Evolutionary conservation across 2,329 filamentous ascomycete genomes (phyloP), one percentile per base, ranked within the genome.

Genomic region (Colletotrichum sp.): DNA sequence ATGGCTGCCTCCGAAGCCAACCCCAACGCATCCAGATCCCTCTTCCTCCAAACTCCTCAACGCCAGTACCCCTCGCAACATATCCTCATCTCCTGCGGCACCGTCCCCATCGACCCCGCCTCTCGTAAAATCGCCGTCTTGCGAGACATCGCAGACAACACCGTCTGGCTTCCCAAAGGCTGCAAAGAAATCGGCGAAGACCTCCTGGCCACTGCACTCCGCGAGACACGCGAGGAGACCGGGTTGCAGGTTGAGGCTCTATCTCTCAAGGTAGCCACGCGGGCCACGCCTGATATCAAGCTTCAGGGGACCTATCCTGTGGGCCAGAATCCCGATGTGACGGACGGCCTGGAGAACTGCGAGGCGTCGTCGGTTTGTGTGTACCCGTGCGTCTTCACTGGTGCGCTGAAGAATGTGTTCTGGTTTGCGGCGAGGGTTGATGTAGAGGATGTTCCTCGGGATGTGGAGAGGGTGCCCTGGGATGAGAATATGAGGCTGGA

Each of bases 151-250:
- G 89, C 81, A 82, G 80, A 30, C 82, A 82, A 59, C 84, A 86
- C 75, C 81, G 83, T 22, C 79, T 87, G 89, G 80, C 83, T 89
- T 8, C 87, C 88, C 64, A 89, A 89, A 78, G 88, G 88, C 63
- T 84, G 87, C 77, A 88, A 88, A 79, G 86, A 89, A 78, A 85
- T 89, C 57, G 84, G 83, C 69, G 88, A 89, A 78, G 83, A 82
- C 75, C 81, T 88, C 49, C 83, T 85, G 19, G 80, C 80, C 3
- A 83, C 87, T 1, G 88, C 88, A 13, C 77, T 89, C 15, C 86
- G 87, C 39, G 88, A 89, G 79, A 88, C 88, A 1, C 82, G 82
- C 61, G 88, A 90, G 77, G 88, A 90, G 79, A 88, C 87, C 6
- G 88, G 88, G 2, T 63, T 63, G 30, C 27, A 36, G 11, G 59